Conservation (phyloP, 2,329 filamentous ascomycete species). For the Curvularia lunata region DNA sequence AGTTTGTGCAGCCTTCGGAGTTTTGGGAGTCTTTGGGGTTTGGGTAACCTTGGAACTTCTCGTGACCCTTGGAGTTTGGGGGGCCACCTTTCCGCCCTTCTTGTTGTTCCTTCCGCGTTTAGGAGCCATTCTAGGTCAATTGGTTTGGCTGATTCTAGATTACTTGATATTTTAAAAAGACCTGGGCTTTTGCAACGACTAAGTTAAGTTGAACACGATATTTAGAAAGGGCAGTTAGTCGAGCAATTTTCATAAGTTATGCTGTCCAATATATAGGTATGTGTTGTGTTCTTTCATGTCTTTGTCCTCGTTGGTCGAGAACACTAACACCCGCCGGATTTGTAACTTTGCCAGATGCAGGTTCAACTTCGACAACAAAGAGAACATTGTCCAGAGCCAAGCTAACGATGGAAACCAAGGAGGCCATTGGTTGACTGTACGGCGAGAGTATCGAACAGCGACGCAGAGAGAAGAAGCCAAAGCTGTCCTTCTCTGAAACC, state of each 20-base stretch:
- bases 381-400: neutral
- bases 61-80: neutral
- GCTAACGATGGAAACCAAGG: neutral
- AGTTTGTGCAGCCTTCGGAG: neutral
- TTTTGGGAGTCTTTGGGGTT: too few relatives aligned
- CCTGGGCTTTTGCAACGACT: neutral
- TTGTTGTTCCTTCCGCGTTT: neutral
- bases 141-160: neutral
- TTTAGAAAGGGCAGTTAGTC: neutral
- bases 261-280: neutral
- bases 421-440: neutral
- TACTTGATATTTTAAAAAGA: neutral
- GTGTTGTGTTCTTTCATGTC: neutral
- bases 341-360: neutral
- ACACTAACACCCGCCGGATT: constrained; percentile 6
- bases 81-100: neutral
- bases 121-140: constrained; percentile 1
- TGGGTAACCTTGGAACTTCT: too few relatives aligned
- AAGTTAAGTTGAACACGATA: neutral
- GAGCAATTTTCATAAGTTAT: neutral
- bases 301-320: neutral
- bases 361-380: constrained; percentile 3
- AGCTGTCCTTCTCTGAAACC: neutral
- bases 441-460: neutral
- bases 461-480: neutral